Evolutionary conservation across 2,329 filamentous ascomycete genomes (phyloP), one percentile per base, ranked within the genome.

Genomic region (Aureobasidium sp.): DNA sequence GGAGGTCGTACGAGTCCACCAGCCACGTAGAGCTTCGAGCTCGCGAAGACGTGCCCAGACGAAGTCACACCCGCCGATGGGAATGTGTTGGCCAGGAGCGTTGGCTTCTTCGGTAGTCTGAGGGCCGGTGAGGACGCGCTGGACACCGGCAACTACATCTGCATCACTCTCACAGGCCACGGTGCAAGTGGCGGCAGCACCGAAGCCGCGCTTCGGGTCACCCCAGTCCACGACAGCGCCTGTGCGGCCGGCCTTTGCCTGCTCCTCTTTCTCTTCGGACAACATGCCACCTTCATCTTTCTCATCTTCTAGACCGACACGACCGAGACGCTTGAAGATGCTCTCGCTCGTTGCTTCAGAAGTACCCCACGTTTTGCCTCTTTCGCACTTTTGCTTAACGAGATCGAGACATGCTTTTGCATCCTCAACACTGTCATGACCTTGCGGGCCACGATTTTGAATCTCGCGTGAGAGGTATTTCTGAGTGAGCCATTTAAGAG

Each of bases 341-440:
- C 91, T 93, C 76, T 99, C 94, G 44, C 86, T 87, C 50, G 86
- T 87, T 1, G 86, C 82, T 47, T 96, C 91, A 55, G 85, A 85
- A 0, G 87, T 88, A 39, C 91, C 94, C 90, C 92, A 99, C 27
- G 80, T 76, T 66, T 89, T 89, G 44, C 94, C 94, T 75, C 90
- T 94, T 73, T 97, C 92, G 73, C 93, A 97, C 74, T 99, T 99
- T 71, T 93, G 87, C 75, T 94, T 96, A 52, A 97, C 86, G 1
- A 99, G 86, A 69, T 97, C 92, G 15, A 99, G 85, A 66, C 91
- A 95, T 2, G 94, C 91, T 66, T 83, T 87, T 15, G 94, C 91
- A 73, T 99, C 94, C 74, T 99, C 94, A 65, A 96, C 83, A 63
- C 90, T 94, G 79, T 97, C 88, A 72, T 99, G 94, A 17, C 94